Evolutionary conservation across 257 asterid genomes (phyloP), one percentile per base, ranked within the genome.

Genomic region (Buddleja alternifolia): DNA sequence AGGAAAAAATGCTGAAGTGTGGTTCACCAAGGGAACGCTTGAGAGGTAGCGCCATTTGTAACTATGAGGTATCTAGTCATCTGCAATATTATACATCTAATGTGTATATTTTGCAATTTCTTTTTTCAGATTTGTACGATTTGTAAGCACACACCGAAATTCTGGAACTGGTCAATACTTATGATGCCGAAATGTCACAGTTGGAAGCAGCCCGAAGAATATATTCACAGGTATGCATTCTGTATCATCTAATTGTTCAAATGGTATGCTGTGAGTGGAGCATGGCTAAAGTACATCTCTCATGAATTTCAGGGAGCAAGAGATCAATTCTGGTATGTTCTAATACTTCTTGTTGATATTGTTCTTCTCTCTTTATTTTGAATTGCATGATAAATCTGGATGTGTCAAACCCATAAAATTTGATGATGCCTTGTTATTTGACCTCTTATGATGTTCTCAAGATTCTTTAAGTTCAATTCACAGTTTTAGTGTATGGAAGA

Each of bases 1-100:
- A 60, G 67, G 71, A 17, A 82, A 70, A 76, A 86, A 78, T 73
- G 84, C 90, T 44, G 86, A 79, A 63, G 71, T 59, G 52, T 93
- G 98, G 98, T 93, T 93, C 87, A 90, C 97, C 52, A 93, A 86
- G 80, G 98, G 96, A 78, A 90, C 97, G n/a, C 85, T 93, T 20
- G 96, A 93, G 83, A 93, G 96, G 98, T 90, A 75, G 53, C 56
- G 65, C 47, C 40, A 16, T 60, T 56, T 64, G 76, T 66, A 57
- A 6, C 64, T 63, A 41, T 42, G 24, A 56, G 39, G 32, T 29
- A 37, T 62, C 48, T 12, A 63, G 50, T 50, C 29, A 14, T 60
- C 4, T 8, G 25, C 12, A 8, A 15, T 39, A 29, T 61, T 44
- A 56, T 15, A 15, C 54, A 58, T 69, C 61, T 62, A 41, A 67